These are phyloP conservation scores for Aspergillus conjunctus DNA, from an alignment of 495 filamentous ascomycete genomes.

Conservation along the genomic window DNA sequence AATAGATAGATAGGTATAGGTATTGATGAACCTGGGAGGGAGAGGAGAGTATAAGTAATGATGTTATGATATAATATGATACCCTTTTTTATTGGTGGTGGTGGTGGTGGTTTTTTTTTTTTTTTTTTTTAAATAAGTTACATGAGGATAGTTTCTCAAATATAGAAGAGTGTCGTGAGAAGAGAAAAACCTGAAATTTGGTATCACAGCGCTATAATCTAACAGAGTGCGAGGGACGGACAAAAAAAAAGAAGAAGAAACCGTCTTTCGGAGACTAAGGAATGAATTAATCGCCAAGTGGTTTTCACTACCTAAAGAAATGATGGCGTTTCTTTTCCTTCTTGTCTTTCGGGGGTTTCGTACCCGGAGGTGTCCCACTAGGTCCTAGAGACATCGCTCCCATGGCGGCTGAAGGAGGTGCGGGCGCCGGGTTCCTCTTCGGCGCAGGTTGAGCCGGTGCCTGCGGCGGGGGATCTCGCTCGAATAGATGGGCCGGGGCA, in stretches of 20 bases:
- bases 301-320: constrained; percentile 62
- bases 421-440: constrained; percentile 39
- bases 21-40: not conserved
- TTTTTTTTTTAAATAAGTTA: not conserved
- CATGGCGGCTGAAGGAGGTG: constrained; percentile 61
- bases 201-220: constrained; percentile 44
- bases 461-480: constrained; percentile 61
- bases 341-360: constrained; percentile 43
- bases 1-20: too few relatives aligned
- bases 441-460: constrained; percentile 37
- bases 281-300: not conserved
- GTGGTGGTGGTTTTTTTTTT: not conserved
- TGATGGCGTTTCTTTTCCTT: constrained; percentile 58
- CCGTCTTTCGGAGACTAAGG: not conserved
- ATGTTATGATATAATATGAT: constrained; percentile 18
- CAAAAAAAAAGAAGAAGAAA: not conserved
- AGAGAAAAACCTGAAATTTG: constrained; percentile 30
- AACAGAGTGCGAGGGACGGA: constrained; percentile 1
- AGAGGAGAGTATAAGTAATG: not conserved
- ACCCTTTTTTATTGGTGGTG: constrained; percentile 11
- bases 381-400: constrained; percentile 57
- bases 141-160: not conserved
- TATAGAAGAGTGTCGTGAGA: constrained; percentile 16
- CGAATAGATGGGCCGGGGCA: constrained; percentile 85
- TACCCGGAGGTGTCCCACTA: constrained; percentile 26